Evolutionary conservation across 768 basidiomycete genomes (phyloP).

Genomic region (Trametes gibbosa): DNA sequence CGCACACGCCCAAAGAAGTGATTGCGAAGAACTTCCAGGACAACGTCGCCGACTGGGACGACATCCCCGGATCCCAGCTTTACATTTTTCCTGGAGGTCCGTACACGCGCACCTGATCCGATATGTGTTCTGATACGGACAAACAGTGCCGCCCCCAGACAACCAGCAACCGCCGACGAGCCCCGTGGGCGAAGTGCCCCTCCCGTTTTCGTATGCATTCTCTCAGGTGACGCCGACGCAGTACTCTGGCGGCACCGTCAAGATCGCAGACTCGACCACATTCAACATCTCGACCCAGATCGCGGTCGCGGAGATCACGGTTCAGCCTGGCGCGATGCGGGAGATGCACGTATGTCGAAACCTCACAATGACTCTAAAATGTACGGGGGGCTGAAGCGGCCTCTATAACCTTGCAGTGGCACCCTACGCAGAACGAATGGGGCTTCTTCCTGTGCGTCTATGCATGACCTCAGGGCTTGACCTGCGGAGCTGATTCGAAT

Average conservation of each 20-base stretch:
- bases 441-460: conserved; percentile 50
- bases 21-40: conserved; percentile 53
- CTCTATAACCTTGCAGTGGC: conserved; percentile 44
- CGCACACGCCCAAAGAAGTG: conserved; percentile 54
- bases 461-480: too few species aligned
- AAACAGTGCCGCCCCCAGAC: conserved; percentile 34
- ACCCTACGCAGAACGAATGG: conserved; percentile 66
- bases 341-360: conserved; percentile 49
- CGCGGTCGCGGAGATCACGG: conserved; percentile 53
- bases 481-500: not conserved
- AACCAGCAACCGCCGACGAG: conserved; percentile 35
- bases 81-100: conserved; percentile 52
- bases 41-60: conserved; percentile 37
- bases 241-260: conserved; percentile 46
- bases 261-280: conserved; percentile 48
- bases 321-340: conserved; percentile 54
- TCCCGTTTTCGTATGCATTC: conserved; percentile 45
- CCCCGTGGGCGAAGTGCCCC: conserved; percentile 41
- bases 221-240: conserved; percentile 44
- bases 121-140: not conserved
- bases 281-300: conserved; percentile 50
- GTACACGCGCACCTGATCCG: not conserved
- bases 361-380: not conserved
- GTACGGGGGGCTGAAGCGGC: not conserved
- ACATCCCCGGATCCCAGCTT: conserved; percentile 45